Conservation (phyloP, 352 stramenopile genomes). For the Phytophthora macrochlamydospora region DNA sequence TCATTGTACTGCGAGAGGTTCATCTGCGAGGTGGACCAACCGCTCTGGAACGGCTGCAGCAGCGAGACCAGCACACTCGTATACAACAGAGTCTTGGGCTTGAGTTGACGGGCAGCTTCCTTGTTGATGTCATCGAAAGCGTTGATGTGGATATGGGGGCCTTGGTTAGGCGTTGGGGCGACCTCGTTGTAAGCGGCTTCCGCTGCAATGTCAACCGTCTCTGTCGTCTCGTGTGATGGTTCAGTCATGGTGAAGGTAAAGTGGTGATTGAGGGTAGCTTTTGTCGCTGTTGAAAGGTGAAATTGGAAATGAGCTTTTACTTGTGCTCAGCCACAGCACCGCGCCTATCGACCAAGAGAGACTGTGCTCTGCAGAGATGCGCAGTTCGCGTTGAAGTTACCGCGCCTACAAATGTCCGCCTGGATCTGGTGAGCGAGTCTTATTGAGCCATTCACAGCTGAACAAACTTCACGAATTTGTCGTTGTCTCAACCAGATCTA, state of each 20-base stretch:
- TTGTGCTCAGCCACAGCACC: not conserved
- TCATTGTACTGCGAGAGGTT: slow-evolving; percentile 5
- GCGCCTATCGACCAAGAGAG: not conserved
- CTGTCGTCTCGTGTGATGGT: not conserved
- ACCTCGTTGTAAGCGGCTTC: not conserved
- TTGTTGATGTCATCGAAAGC: not conserved
- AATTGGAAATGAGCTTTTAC: not conserved
- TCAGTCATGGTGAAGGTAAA: not conserved
- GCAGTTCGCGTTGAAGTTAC: not conserved
- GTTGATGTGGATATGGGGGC: not conserved
- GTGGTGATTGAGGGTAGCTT: not conserved
- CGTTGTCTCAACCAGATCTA: not conserved
- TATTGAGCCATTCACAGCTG: not conserved
- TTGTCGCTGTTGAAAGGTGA: not conserved
- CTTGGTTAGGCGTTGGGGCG: not conserved
- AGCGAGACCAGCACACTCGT: not conserved
- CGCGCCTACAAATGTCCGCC: not conserved
- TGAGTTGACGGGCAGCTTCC: not conserved
- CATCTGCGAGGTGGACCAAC: slow-evolving; percentile 1
- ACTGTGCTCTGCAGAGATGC: not conserved
- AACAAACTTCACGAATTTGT: not conserved
- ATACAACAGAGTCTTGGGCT: slow-evolving; percentile 2
- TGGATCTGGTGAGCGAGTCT: not conserved
- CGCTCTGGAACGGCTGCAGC: not conserved
- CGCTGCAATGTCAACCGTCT: not conserved